Conservation (phyloP, 371 early-diverging fungal genomes). For the Mucor sp. region DNA sequence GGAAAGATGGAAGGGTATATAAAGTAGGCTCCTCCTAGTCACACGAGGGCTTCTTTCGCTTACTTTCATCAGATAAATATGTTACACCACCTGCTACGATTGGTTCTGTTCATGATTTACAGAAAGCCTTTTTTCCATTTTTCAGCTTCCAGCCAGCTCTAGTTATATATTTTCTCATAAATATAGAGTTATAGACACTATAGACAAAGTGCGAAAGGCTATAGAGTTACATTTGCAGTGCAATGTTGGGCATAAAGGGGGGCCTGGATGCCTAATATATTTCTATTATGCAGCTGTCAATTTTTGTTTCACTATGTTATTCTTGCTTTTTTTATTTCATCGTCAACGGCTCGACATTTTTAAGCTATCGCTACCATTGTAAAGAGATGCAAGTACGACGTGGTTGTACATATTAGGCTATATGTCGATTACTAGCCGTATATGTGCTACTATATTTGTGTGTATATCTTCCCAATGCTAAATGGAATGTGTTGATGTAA, state of each 20-base stretch:
- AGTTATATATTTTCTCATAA: conserved; percentile 6
- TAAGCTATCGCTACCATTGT: background rate
- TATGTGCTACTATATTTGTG: background rate
- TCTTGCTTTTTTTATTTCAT: background rate
- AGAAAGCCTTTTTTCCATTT: background rate
- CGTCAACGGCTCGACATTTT: background rate
- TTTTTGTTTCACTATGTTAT: background rate
- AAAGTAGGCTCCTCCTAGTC: background rate
- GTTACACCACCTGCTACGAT: conserved; percentile 8
- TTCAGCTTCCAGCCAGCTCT: conserved; percentile 7
- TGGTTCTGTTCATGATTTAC: conserved; percentile 10
- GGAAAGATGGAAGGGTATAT: background rate
- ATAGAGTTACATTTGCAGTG: background rate
- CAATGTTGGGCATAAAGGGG: background rate
- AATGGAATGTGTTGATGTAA: too few relatives aligned
- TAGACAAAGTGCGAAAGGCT: background rate
- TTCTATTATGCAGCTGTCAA: background rate
- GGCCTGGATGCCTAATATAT: background rate
- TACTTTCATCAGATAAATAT: background rate
- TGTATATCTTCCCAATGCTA: too few relatives aligned
- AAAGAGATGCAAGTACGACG: background rate
- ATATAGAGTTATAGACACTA: background rate
- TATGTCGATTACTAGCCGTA: conserved; percentile 1
- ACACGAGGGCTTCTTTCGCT: conserved; percentile 4
- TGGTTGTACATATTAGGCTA: background rate